Evolutionary conservation across 768 basidiomycete genomes (phyloP).

Genomic region (Macrolepiota fuliginosa): DNA sequence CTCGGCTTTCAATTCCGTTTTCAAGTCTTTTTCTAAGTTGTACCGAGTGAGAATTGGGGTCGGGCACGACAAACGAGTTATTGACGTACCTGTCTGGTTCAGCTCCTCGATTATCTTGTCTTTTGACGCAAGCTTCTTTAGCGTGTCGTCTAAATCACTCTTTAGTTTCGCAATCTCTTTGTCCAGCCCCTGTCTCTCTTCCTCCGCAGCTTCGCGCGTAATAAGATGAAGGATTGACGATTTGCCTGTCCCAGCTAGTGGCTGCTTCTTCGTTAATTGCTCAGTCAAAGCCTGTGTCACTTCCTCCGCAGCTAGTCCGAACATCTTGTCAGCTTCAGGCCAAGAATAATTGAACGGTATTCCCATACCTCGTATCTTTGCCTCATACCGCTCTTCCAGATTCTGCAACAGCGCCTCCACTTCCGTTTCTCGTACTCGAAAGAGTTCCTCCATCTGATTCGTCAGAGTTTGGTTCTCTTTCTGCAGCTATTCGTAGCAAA

Average conservation of each 20-base stretch:
- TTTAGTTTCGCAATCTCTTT: slow-evolving; percentile 43
- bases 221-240: slow-evolving; percentile 60
- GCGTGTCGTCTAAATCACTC: slow-evolving; percentile 39
- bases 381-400: slow-evolving; percentile 49
- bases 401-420: slow-evolving; percentile 54
- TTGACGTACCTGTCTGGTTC: slow-evolving; percentile 43
- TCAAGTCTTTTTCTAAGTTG: slow-evolving; percentile 46
- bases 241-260: slow-evolving; percentile 47
- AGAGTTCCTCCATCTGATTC: slow-evolving; percentile 57
- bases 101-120: slow-evolving; percentile 46
- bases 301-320: slow-evolving; percentile 51
- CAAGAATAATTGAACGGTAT: not conserved
- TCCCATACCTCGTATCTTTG: slow-evolving; percentile 46
- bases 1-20: slow-evolving; percentile 59
- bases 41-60: not conserved
- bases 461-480: slow-evolving; percentile 45
- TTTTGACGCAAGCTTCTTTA: slow-evolving; percentile 37
- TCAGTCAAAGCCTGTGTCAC: slow-evolving; percentile 53
- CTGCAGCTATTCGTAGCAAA: slow-evolving; percentile 30
- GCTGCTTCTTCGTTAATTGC: slow-evolving; percentile 53
- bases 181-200: slow-evolving; percentile 42
- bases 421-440: slow-evolving; percentile 60
- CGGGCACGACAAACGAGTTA: not conserved
- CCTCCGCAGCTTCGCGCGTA: slow-evolving; percentile 71
- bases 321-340: slow-evolving; percentile 7